Evolutionary conservation across 164 flowering plant genomes (phyloP).

Genomic region (Platanus orientalis): DNA sequence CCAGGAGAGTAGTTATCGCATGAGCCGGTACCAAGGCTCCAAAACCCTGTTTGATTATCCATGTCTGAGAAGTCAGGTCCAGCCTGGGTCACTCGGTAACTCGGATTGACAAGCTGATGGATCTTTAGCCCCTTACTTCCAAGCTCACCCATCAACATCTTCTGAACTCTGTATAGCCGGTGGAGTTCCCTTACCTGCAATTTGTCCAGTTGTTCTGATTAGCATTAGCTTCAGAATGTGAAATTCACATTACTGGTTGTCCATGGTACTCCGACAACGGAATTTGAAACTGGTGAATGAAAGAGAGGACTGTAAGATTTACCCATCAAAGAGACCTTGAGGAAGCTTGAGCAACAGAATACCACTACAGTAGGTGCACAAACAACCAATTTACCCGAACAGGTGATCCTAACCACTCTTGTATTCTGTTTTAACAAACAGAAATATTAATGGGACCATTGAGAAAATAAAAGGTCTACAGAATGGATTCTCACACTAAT

Average conservation of each 20-base stretch:
- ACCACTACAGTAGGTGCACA: too few relatives aligned
- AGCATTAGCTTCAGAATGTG: neutral
- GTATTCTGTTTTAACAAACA: too few relatives aligned
- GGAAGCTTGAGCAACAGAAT: too few relatives aligned
- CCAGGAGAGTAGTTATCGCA: conserved; percentile 13
- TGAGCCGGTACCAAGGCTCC: conserved; percentile 19
- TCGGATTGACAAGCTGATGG: conserved; percentile 3
- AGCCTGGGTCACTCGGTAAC: neutral
- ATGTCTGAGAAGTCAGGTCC: neutral
- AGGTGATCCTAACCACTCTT: too few relatives aligned
- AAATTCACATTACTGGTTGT: neutral
- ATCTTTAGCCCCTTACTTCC: conserved; percentile 20
- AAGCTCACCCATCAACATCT: conserved; percentile 51
- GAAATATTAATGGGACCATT: too few relatives aligned
- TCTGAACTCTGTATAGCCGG: conserved; percentile 59
- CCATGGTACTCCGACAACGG: too few relatives aligned
- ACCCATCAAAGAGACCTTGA: too few relatives aligned
- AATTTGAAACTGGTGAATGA: too few relatives aligned
- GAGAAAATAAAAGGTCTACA: too few relatives aligned
- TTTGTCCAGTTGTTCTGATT: conserved; percentile 12
- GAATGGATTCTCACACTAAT: too few relatives aligned
- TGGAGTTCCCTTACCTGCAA: conserved; percentile 77
- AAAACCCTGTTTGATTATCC: conserved; percentile 15
- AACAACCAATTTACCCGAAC: too few relatives aligned
- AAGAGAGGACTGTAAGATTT: too few relatives aligned